These are phyloP conservation scores for Cadophora gregata DNA, from an alignment of 2,329 filamentous ascomycete genomes.

Conservation along the genomic window DNA sequence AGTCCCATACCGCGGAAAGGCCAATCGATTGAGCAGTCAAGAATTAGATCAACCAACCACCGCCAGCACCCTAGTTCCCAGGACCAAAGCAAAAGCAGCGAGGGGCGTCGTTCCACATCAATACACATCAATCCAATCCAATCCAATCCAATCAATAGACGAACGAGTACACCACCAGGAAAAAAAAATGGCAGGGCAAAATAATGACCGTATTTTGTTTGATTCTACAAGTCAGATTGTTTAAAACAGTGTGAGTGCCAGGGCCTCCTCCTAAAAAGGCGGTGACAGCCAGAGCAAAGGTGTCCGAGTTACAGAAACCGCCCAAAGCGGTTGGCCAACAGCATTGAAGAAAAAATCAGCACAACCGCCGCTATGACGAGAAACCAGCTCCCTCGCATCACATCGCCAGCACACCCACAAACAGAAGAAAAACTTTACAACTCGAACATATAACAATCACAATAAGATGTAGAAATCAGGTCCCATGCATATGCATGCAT, in stretches of 20 bases:
- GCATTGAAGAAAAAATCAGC: neutral
- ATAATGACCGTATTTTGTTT: neutral
- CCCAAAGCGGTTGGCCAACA: conserved; percentile 1
- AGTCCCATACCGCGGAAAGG: neutral
- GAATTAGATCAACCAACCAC: neutral
- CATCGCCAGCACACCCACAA: neutral
- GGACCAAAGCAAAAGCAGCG: neutral
- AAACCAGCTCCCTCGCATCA: conserved; percentile 1
- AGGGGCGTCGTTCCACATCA: neutral
- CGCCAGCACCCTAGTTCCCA: neutral
- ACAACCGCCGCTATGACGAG: conserved; percentile 6
- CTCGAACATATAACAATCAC: neutral
- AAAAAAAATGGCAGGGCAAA: neutral
- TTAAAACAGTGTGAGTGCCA: neutral
- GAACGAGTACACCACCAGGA: neutral
- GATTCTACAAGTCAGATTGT: neutral
- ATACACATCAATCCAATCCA: neutral
- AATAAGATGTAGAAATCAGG: neutral
- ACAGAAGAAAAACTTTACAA: neutral
- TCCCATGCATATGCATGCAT: conserved; percentile 15
- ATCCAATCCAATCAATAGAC: neutral
- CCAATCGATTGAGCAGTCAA: neutral
- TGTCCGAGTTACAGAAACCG: conserved; percentile 8
- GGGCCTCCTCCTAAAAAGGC: neutral
- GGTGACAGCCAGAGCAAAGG: conserved; percentile 2